Conservation (phyloP, 805 yeast genomes). For the Saccharomycopsis sp. region DNA sequence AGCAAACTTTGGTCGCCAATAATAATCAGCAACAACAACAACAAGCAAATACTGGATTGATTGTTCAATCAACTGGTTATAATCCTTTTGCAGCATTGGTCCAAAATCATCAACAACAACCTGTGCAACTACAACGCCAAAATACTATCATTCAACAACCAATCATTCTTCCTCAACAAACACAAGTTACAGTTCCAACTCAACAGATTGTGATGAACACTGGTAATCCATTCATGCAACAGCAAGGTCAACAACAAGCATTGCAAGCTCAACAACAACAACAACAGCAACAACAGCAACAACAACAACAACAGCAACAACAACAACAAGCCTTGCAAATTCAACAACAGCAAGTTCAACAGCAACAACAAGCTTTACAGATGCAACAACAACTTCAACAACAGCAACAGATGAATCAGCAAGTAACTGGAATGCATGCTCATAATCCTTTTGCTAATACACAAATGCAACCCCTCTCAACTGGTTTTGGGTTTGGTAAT, state of each 20-base stretch:
- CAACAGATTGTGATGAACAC: neutral
- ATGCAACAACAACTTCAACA: slow-evolving; percentile 5
- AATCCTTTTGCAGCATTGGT: slow-evolving; percentile 26
- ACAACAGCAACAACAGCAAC: slow-evolving; percentile 19
- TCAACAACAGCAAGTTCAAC: slow-evolving; percentile 20
- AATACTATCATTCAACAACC: slow-evolving; percentile 6
- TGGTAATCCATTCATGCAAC: slow-evolving; percentile 12
- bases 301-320: slow-evolving; percentile 19
- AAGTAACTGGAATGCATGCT: slow-evolving; percentile 13
- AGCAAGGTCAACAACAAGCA: slow-evolving; percentile 17
- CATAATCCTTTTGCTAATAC: slow-evolving; percentile 13
- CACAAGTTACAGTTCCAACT: slow-evolving; percentile 19
- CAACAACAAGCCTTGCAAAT: slow-evolving; percentile 23
- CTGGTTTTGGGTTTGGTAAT: slow-evolving; percentile 54
- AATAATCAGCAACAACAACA: slow-evolving; percentile 27
- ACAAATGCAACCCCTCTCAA: slow-evolving; percentile 29
- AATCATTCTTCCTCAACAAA: slow-evolving; percentile 7
- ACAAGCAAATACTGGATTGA: neutral
- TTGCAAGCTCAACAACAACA: slow-evolving; percentile 18
- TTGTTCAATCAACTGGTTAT: slow-evolving; percentile 20
- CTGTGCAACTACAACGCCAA: slow-evolving; percentile 1
- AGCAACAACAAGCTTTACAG: slow-evolving; percentile 18
- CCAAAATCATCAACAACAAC: slow-evolving; percentile 18
- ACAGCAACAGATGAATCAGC: slow-evolving; percentile 19
- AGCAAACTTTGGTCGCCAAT: too few relatives aligned